Evolutionary conservation across 192 early-diverging fungal species (phyloP), one percentile per base, ranked within the genome.

Genomic region (Gigaspora rosea): DNA sequence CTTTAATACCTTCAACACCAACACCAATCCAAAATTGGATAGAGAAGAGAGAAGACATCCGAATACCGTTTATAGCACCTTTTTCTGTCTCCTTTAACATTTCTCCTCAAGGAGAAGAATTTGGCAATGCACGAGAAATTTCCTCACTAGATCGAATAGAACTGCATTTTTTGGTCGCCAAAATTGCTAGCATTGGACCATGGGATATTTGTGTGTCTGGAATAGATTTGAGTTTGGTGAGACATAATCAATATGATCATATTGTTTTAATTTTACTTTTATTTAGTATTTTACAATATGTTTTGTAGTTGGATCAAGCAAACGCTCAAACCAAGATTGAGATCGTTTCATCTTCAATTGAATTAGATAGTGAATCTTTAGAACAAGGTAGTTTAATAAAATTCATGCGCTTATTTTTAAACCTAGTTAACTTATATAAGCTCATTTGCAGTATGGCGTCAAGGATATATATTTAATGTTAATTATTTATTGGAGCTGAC

Each of bases 21-120:
- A 13, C 47, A 69, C 56, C 82, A 48, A 32, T 78, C 54, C 54
- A 52, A 72, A 65, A 70, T 5, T 85, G 81, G 78, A 86, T 89
- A 49, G 84, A 90, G 48, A 91, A 90, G 61, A 78, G 75, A 49
- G 88, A 91, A 65, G 79, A 83, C 6, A 77, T 88, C 41, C 75
- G 88, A 36, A 80, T 92, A 11, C 79, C 80, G 2, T 92, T 90
- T 78, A 80, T 85, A 35, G 68, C 76, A 1, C 86, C 89, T 10
- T 92, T 92, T 81, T 85, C 85, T 47, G 78, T 81, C 3, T 66
- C 78, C 6, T 90, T 87, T 65, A 79, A 82, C 50, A 78, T 66
- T 68, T 51, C 80, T 72, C 18, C 79, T 79, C 41, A 63, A 73
- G 11, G 47, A 22, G 36, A 66, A 67, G 13, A 35, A 56, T 54